Base-by-base conservation (phyloP, 2,329 filamentous ascomycete species). In the Alternaria conjuncta region DNA sequence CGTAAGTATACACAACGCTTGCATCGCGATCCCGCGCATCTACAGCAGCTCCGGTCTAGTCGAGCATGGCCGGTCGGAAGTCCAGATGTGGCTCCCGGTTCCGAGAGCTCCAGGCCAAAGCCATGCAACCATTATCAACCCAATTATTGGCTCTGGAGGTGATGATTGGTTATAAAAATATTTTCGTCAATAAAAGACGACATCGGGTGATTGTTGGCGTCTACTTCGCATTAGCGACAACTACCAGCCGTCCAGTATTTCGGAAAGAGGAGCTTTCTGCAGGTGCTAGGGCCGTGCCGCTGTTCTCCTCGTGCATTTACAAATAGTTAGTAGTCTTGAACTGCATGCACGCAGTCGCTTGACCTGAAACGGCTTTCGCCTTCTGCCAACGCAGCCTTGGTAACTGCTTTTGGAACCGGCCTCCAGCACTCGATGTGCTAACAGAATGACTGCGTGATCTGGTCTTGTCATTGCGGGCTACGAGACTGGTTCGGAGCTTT, bases 151-250 rank as follows among this genome's bases (percentile, higher is more conserved):
- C 43, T 44, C 10, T 49, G 8, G 21, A 46, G 11, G 36, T 21
- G 50, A 41, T 65, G 60, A 70, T 70, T 70, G 57, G 65, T 45
- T 53, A 45, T 46, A 65, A 65, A 50, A 61, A 56, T 32, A 36
- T 46, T 66, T 71, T 67, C 51, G 61, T 54, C 56, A 32, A 60
- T 63, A 55, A 57, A 57, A 55, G 57, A 64, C 47, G 28, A 47
- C 23, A 43, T 28, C 64, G 51, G 60, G 60, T 68, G 51, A 60
- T 53, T 61, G 44, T 55, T 66, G 51, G 60, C 63, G 63, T 54
- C 36, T 51, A 58, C 41, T 64, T 36, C 67, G 70, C 71, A 71
- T 74, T 72, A 74, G 72, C 67, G 71, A 63, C 61, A 60, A 57
- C 64, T 61, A 43, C 44, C 46, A 69, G 51, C 64, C 60, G 59